Conservation (phyloP, 345 rosid species). For the Sonneratia caseolaris region DNA sequence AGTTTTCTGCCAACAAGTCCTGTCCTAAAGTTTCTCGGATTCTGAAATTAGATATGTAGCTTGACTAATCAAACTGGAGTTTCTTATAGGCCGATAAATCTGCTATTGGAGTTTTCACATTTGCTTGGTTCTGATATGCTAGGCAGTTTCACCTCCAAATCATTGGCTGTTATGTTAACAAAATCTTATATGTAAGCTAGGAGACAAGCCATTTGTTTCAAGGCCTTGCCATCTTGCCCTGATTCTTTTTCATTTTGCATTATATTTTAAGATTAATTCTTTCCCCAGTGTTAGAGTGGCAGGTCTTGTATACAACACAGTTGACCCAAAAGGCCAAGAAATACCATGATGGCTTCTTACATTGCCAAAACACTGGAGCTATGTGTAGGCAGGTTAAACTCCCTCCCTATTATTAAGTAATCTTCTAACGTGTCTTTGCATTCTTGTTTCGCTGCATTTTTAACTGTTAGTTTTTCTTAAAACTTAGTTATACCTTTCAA, state of each 20-base stretch:
- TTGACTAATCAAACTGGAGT: neutral
- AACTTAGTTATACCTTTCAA: neutral
- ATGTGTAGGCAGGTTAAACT: slow-evolving; percentile 39
- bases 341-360: slow-evolving; percentile 52
- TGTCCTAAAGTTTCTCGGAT: neutral
- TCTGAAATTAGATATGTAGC: neutral
- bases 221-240: neutral
- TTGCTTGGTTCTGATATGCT: neutral
- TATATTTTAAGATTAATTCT: neutral
- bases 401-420: neutral
- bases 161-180: no score
- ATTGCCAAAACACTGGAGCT: slow-evolving; percentile 24
- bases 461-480: neutral
- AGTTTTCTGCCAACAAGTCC: neutral
- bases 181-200: no score
- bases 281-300: slow-evolving; percentile 16
- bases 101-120: neutral
- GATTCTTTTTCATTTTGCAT: neutral
- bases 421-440: neutral
- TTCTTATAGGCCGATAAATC: neutral
- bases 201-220: neutral
- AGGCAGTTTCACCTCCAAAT: neutral
- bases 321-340: slow-evolving; percentile 54
- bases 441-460: neutral
- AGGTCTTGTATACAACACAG: slow-evolving; percentile 42